Conservation (phyloP, 2,329 filamentous ascomycete genomes). For the Aspergillus awamori region DNA sequence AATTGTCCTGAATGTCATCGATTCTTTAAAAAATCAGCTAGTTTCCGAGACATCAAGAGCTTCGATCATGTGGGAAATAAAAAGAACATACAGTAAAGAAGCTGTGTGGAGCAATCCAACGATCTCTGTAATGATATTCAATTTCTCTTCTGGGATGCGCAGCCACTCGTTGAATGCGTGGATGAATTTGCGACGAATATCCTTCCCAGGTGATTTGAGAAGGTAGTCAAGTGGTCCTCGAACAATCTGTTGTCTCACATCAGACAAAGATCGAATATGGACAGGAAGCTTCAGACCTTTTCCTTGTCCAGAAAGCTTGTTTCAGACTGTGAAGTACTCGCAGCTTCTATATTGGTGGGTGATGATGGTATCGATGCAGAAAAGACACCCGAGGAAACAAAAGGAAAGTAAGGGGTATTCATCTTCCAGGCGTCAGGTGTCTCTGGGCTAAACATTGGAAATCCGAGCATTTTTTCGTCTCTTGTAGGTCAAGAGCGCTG, state of each 20-base stretch:
- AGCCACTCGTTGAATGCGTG: slow-evolving; percentile 50
- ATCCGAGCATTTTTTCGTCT: neutral
- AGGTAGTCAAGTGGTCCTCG: neutral
- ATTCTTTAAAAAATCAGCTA: slow-evolving; percentile 31
- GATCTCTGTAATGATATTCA: slow-evolving; percentile 45
- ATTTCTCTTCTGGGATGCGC: slow-evolving; percentile 42
- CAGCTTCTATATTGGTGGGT: neutral
- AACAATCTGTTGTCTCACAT: neutral
- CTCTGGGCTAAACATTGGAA: neutral
- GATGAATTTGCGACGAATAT: slow-evolving; percentile 46
- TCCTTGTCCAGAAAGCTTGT: neutral
- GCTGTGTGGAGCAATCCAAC: slow-evolving; percentile 49
- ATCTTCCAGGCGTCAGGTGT: neutral
- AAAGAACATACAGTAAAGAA: slow-evolving; percentile 40
- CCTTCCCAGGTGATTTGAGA: slow-evolving; percentile 41
- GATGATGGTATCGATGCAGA: neutral
- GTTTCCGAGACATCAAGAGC: neutral
- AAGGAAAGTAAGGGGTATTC: neutral
- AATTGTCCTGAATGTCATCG: slow-evolving; percentile 55
- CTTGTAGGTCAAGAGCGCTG: too few relatives aligned
- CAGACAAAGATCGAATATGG: neutral
- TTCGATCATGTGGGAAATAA: too few relatives aligned
- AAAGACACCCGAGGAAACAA: neutral
- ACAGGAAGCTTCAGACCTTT: neutral
- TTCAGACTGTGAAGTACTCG: neutral